Evolutionary conservation across 176 grass and related monocot species (phyloP), one percentile per base, ranked within the genome.

Genomic region (Lolium rigidum): DNA sequence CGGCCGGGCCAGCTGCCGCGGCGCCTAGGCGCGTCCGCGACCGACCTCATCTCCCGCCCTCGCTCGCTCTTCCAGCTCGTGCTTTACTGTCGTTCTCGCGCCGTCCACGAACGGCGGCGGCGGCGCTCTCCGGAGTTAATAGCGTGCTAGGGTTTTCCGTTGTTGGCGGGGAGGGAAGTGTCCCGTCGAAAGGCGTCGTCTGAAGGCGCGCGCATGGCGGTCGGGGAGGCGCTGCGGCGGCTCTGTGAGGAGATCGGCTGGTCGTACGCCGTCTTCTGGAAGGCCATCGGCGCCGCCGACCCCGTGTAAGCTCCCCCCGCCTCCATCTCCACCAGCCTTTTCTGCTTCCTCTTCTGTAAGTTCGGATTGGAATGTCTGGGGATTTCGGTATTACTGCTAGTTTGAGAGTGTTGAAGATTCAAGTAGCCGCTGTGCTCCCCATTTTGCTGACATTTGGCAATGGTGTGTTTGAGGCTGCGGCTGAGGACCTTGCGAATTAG

Each of bases 251-350:
- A 98, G 83, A 90, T 95, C 73, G 93, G 93, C 63, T 98, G 95
- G 95, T 95, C 95, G 12, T 98, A 98, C 73, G 95, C 95, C 8
- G 95, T 98, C 67, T 93, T 92, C 81, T 98, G 95, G 95, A 98
- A 87, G 91, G 90, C 93, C 59, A 90, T 90, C 77, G 91, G 88
- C 79, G 85, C 87, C 86, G 86, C 81, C 64, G 86, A 92, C 70
- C 91, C 81, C 39, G 92, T 92, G 95, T 98, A 90, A 94, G 95
- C 21, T 47, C 39, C 62, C 47, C 47, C 31, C 31, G 73, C 59
- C 8, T 78, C 52, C 47, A 60, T 85, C 82, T 82, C 47, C 11
- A 14, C 15, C 24, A 17, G 7, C 7, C 73, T 50, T 68, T 15
- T 71, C 6, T 12, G 25, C 25, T 37, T 49, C 16, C 7, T 64